Conservation (phyloP, 2,329 filamentous ascomycete genomes). For the Penicillium sp. region DNA sequence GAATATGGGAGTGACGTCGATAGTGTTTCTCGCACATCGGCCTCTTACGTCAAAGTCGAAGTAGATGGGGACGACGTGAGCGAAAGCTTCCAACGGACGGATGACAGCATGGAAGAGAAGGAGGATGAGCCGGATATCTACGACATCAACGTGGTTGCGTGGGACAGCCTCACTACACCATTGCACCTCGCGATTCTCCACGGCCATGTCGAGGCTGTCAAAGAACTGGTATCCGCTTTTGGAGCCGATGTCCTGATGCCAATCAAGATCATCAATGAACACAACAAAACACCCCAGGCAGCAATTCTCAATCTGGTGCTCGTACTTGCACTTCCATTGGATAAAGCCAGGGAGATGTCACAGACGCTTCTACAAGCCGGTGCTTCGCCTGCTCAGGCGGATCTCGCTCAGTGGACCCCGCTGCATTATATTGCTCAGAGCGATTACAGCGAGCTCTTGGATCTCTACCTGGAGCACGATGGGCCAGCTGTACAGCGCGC, state of each 20-base stretch:
- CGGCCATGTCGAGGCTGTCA: slow-evolving; percentile 68
- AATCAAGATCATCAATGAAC: slow-evolving; percentile 58
- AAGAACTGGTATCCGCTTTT: slow-evolving; percentile 67
- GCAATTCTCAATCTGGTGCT: slow-evolving; percentile 70
- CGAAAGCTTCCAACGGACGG: slow-evolving; percentile 35
- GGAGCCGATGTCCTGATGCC: slow-evolving; percentile 75
- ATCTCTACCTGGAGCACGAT: slow-evolving; percentile 54
- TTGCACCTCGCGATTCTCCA: slow-evolving; percentile 76
- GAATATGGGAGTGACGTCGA: slow-evolving; percentile 40
- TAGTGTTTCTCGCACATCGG: slow-evolving; percentile 55
- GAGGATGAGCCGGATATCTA: slow-evolving; percentile 74
- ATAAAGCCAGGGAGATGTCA: slow-evolving; percentile 65
- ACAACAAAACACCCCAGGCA: slow-evolving; percentile 49
- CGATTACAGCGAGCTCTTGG: slow-evolving; percentile 46
- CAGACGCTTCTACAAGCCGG: slow-evolving; percentile 66
- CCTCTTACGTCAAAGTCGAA: slow-evolving; percentile 70
- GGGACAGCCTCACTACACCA: slow-evolving; percentile 72
- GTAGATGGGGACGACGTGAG: slow-evolving; percentile 43
- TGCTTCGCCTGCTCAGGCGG: slow-evolving; percentile 71
- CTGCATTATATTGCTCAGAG: slow-evolving; percentile 64
- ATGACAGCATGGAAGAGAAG: slow-evolving; percentile 51
- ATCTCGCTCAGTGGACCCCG: slow-evolving; percentile 61
- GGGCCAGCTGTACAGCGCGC: slow-evolving; percentile 60
- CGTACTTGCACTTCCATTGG: slow-evolving; percentile 61
- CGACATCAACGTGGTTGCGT: slow-evolving; percentile 73